Evolutionary conservation across 2,329 filamentous ascomycete genomes (phyloP), one percentile per base, ranked within the genome.

Genomic region (Amauroascus verrucosus): DNA sequence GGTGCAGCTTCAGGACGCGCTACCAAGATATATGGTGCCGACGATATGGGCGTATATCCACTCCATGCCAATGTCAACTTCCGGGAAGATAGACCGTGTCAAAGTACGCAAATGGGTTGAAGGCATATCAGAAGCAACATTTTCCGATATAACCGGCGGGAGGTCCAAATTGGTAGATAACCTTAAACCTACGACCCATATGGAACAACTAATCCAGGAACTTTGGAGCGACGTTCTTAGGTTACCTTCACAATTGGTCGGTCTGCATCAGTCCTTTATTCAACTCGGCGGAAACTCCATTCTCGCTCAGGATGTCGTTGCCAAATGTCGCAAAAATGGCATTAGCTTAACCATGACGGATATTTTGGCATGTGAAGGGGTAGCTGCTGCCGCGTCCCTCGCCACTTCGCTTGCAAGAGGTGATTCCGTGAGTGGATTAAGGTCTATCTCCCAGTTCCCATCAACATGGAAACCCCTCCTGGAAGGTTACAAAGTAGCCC

Each of bases 1-100:
- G 18, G 6, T 16, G 2, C 46, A 51, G 24, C 56, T 65, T 30
- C 55, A 56, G 18, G 43, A 56, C 8, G 48, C 57, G 20, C 48
- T 66, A 7, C 64, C 65, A 5, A 46, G 54, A 1, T 66, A 65
- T 45, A 67, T 67, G 65, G 57, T 66, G 6, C 65, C 72, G 0
- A 63, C 62, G 0, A 64, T 65, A 3, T 73, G 48, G 48, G 67
- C 47, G 62, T 75, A 11, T 63, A 67, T 0, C 46, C 74, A 26
- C 59, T 59, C 9, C 51, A 62, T 13, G 65, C 74, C 35, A 71
- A 72, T 0, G 54, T 64, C 1, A 54, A 60, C 64, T 1, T 70
- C 71, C 3, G 67, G 68, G 0, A 75, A 75, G 58, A 65, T 62
- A 0, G 66, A 70, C 48, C 64, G 62, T 7, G 65, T 67, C 54